Base-by-base conservation (phyloP, 345 rosid species). In the Abelmoschus esculentus region DNA sequence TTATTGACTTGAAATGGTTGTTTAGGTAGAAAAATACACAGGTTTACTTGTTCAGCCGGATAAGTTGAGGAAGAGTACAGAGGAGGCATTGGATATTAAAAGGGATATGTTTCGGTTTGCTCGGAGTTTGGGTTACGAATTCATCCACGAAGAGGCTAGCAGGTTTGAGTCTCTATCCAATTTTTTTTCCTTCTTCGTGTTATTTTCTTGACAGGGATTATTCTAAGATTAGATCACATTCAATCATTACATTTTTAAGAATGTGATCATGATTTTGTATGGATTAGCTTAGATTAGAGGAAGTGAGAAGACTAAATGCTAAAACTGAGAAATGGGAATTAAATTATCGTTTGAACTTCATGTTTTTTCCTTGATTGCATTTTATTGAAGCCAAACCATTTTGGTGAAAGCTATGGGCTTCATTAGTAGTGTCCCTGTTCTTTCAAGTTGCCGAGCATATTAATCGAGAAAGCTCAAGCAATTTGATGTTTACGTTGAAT, bases 111-210 rank as follows among this genome's bases (percentile, higher is more conserved):
- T 95, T n/a, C 71, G 38, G 0, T 91, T 77, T 50, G 93, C 96
- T 0, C 74, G 96, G 77, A 90, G 91, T 75, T 83, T 95, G 76
- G 99, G 99, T 1, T 95, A 3, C 32, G 32, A 31, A 2, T 31
- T 31, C 68, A 91, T 98, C 73, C 96, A 97, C 0, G 99, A 95
- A 76, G 99, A 95, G 77, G 99, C 98, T 3, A 93, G 96, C 75
- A 86, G 96, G 96, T 93, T 72, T 3, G 38, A 12, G 11, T 6
- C 28, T 47, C 29, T 17, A 56, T 6, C 17, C 36, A 47, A 44
- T 29, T 42, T 64, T 49, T n/a, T 13, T 22, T 22, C n/a, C 52
- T 47, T 13, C n/a, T 12, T 47, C 4, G 4, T 31, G 32, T 31
- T 13, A 13, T 47, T 47, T 47, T 47, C 52, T 47, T 12, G n/a